Evolutionary conservation across 306 rosid species (phyloP).

Genomic region (Abrus pulchellus): DNA sequence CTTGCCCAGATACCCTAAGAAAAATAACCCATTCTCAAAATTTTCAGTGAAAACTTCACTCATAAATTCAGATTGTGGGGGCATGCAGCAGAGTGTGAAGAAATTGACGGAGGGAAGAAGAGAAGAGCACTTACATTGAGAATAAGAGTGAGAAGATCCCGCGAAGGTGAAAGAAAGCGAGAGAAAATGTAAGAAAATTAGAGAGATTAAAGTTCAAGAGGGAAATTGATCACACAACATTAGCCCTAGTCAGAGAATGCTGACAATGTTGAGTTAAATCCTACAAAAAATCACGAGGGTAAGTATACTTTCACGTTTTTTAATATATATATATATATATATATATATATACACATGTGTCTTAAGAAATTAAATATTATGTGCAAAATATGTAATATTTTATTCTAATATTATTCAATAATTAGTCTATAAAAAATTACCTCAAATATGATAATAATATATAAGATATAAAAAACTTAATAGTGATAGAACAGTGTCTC

Average conservation of each 20-base stretch:
- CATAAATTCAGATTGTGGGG: neutral
- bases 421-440: too few relatives aligned
- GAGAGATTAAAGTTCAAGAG: neutral
- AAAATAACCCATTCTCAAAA: slow-evolving; percentile 12
- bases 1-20: slow-evolving; percentile 25
- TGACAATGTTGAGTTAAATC: neutral
- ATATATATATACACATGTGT: too few relatives aligned
- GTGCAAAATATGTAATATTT: too few relatives aligned
- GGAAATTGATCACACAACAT: neutral
- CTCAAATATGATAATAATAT: too few relatives aligned
- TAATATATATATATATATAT: too few relatives aligned
- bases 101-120: slow-evolving; percentile 33
- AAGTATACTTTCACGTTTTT: too few relatives aligned
- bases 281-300: too few relatives aligned
- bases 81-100: neutral
- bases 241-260: slow-evolving; percentile 45
- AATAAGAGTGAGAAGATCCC: slow-evolving; percentile 9
- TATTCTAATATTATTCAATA: too few relatives aligned
- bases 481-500: too few relatives aligned
- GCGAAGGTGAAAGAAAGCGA: neutral
- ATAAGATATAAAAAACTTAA: too few relatives aligned
- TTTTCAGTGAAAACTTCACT: slow-evolving; percentile 24
- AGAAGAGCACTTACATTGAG: slow-evolving; percentile 53
- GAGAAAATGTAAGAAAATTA: neutral
- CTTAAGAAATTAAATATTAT: too few relatives aligned